phyloP scores from a whole-genome alignment of 2,329 filamentous ascomycete genomes.

The Aureobasidium melanogenum region DNA sequence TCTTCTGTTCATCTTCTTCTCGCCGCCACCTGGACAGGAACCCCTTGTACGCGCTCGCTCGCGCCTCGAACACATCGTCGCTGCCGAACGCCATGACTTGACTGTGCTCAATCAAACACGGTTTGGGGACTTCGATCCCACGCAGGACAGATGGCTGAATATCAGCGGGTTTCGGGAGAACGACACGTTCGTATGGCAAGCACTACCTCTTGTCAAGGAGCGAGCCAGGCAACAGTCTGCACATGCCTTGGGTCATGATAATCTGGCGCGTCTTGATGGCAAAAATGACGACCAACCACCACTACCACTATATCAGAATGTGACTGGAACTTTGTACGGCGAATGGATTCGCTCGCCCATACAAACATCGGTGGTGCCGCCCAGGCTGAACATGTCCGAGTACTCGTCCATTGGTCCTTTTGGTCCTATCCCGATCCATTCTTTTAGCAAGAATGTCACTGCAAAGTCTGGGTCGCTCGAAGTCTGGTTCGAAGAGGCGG shows the following conservation, averaged over 20 bases:
- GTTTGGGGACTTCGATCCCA: conserved; percentile 44
- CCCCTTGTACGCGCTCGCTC: conserved; percentile 32
- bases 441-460: conserved; percentile 76
- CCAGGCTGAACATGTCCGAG: conserved; percentile 39
- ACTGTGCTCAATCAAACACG: conserved; percentile 40
- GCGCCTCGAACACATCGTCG: conserved; percentile 41
- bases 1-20: conserved; percentile 45
- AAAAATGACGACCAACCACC: conserved; percentile 30
- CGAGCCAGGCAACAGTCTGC: conserved; percentile 51
- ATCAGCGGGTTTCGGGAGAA: conserved; percentile 67
- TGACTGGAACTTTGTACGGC: conserved; percentile 69
- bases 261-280: conserved; percentile 23
- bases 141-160: conserved; percentile 38
- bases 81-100: conserved; percentile 43
- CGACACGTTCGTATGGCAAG: conserved; percentile 71
- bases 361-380: conserved; percentile 37
- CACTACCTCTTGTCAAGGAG: conserved; percentile 57
- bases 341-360: conserved; percentile 58
- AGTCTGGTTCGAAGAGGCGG: conserved; percentile 55
- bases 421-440: conserved; percentile 37
- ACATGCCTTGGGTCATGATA: conserved; percentile 30
- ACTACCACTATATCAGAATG: conserved; percentile 64
- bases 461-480: conserved; percentile 60
- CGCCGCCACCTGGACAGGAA: conserved; percentile 32
- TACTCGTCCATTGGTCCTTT: conserved; percentile 60